These are phyloP conservation scores for Porpolomopsis calyptriformis DNA, from an alignment of 768 basidiomycete species.

Conservation along the genomic window DNA sequence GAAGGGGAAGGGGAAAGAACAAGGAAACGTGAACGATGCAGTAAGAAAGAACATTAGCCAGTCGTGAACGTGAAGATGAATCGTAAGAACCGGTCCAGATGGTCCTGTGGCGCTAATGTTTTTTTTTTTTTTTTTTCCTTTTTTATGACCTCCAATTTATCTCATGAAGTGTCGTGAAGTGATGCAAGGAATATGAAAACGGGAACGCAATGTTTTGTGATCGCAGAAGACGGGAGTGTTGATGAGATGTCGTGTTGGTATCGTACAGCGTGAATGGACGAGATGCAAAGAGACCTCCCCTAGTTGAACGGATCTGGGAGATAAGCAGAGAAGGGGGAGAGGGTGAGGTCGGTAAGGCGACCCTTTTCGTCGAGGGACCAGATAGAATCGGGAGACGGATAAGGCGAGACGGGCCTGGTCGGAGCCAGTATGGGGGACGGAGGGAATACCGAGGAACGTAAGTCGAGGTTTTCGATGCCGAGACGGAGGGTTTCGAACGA, in stretches of 20 bases:
- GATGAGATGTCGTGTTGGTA: no score
- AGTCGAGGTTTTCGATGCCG: conserved; percentile 26
- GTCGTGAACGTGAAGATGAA: conserved; percentile 9
- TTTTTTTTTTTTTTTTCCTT: no score
- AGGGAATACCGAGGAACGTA: conserved; percentile 26
- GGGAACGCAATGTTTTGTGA: conserved; percentile 15
- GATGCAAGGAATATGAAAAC: conserved; percentile 23
- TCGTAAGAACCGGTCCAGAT: neutral
- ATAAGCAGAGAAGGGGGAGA: neutral
- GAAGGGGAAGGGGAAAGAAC: conserved; percentile 10
- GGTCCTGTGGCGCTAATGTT: conserved; percentile 14
- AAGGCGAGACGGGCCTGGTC: conserved; percentile 26
- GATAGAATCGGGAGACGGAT: conserved; percentile 26
- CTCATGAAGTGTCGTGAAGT: conserved; percentile 28
- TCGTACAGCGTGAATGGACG: no score
- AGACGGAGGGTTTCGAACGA: conserved; percentile 31
- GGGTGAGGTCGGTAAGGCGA: no score
- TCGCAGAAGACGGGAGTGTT: conserved; percentile 17
- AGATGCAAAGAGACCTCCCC: no score
- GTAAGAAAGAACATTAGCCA: conserved; percentile 5
- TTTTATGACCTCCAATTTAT: conserved; percentile 9
- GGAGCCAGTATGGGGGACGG: conserved; percentile 21
- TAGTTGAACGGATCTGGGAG: conserved; percentile 1
- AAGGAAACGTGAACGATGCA: conserved; percentile 3
- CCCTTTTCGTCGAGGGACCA: no score